Evolutionary conservation across 1,139 yeast genomes (phyloP).

Genomic region (Lipomyces yarrowii): DNA sequence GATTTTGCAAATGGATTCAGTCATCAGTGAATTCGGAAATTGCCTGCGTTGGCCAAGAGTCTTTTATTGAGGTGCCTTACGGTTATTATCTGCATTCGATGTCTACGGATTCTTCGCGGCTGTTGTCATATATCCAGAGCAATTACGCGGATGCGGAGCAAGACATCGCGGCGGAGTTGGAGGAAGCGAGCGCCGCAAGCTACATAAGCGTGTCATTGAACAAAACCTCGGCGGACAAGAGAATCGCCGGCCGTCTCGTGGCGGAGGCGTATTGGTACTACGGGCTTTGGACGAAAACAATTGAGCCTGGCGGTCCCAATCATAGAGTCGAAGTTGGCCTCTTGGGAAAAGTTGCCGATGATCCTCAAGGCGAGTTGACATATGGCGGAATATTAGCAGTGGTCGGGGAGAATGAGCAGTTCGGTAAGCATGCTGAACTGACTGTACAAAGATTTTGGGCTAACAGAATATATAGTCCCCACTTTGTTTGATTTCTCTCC

Average conservation of each 20-base stretch:
- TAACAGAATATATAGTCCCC: constrained; percentile 16
- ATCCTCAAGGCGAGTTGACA: constrained; percentile 24
- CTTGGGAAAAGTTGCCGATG: constrained; percentile 23
- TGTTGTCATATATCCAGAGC: constrained; percentile 6
- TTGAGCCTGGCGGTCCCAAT: constrained; percentile 6
- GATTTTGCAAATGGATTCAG: constrained; percentile 19
- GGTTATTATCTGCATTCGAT: constrained; percentile 24
- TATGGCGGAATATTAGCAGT: constrained; percentile 31
- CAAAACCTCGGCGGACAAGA: constrained; percentile 7
- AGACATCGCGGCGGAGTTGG: not conserved
- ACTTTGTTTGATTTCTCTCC: constrained; percentile 28
- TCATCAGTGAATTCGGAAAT: constrained; percentile 7
- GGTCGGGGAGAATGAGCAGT: constrained; percentile 28
- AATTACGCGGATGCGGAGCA: constrained; percentile 10
- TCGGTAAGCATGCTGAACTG: constrained; percentile 12
- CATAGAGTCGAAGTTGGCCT: constrained; percentile 24
- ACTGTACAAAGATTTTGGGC: not conserved
- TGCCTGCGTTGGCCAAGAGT: constrained; percentile 17
- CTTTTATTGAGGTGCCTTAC: constrained; percentile 25
- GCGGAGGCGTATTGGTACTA: constrained; percentile 27
- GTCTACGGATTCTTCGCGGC: constrained; percentile 5
- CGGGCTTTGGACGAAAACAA: constrained; percentile 25
- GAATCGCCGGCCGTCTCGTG: constrained; percentile 11
- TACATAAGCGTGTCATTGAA: constrained; percentile 18
- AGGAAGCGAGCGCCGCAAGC: constrained; percentile 9